Conservation (phyloP, 176 grass and related monocot genomes). For the Aegilops umbellulata region DNA sequence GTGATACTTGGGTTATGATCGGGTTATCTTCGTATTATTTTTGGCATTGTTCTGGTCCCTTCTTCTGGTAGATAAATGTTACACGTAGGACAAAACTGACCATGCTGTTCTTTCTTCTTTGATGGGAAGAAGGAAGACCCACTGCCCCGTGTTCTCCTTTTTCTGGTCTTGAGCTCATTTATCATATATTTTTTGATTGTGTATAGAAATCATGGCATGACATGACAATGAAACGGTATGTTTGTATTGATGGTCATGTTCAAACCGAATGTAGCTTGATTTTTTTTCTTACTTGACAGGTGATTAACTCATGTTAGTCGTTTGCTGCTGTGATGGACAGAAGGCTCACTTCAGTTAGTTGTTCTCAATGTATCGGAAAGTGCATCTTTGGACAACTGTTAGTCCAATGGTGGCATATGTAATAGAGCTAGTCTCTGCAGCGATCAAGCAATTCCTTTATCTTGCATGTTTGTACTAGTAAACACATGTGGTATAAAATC, state of each 20-base stretch:
- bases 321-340: not conserved
- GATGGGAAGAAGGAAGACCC: not conserved
- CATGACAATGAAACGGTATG: not conserved
- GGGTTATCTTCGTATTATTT: not conserved
- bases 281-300: conserved; percentile 30
- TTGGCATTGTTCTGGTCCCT: not conserved
- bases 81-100: not conserved
- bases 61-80: conserved; percentile 3
- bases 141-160: not conserved
- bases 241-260: not conserved
- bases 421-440: conserved; percentile 17
- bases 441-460: conserved; percentile 8
- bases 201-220: not conserved
- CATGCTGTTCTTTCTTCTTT: not conserved
- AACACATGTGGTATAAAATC: not conserved
- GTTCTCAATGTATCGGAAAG: conserved; percentile 9
- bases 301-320: not conserved
- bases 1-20: not conserved
- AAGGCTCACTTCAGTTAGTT: not conserved
- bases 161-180: not conserved
- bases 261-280: conserved; percentile 10
- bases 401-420: conserved; percentile 23
- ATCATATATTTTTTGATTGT: not conserved
- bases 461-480: conserved; percentile 22
- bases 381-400: not conserved